phyloP scores from a whole-genome alignment of 2,329 filamentous ascomycete genomes.

The Harringtonia aguacate region DNA sequence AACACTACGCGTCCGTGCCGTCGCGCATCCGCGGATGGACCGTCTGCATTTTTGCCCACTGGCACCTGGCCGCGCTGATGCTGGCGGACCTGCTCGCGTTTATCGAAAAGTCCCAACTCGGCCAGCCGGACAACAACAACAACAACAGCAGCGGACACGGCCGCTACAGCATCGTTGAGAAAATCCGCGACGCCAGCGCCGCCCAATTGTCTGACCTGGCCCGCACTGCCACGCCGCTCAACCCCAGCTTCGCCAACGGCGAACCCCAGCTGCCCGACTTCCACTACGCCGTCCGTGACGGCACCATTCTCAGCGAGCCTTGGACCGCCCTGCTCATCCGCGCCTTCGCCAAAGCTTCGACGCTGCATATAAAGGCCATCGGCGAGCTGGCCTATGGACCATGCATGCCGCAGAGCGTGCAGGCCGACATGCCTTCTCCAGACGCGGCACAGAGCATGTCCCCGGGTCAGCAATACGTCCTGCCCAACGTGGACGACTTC shows the following conservation, averaged over 20 bases:
- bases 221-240: conserved; percentile 27
- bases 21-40: conserved; percentile 49
- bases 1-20: conserved; percentile 37
- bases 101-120: conserved; percentile 29
- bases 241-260: not conserved
- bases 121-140: conserved; percentile 15
- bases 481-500: too few relatives aligned
- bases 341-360: conserved; percentile 37
- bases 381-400: conserved; percentile 19
- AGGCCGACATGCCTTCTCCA: too few relatives aligned
- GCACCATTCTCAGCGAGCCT: conserved; percentile 47
- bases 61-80: conserved; percentile 44
- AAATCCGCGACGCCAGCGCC: conserved; percentile 32
- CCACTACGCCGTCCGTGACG: conserved; percentile 42
- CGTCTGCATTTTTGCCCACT: conserved; percentile 44
- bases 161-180: conserved; percentile 23
- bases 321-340: conserved; percentile 47
- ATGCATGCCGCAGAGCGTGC: not conserved
- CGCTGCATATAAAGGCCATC: conserved; percentile 24
- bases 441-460: too few relatives aligned
- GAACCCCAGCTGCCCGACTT: conserved; percentile 27
- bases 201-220: conserved; percentile 37
- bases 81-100: conserved; percentile 41
- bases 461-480: too few relatives aligned
- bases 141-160: too few relatives aligned